Conservation (phyloP, 2,329 filamentous ascomycete genomes). For the Akanthomyces uredinophilus region DNA sequence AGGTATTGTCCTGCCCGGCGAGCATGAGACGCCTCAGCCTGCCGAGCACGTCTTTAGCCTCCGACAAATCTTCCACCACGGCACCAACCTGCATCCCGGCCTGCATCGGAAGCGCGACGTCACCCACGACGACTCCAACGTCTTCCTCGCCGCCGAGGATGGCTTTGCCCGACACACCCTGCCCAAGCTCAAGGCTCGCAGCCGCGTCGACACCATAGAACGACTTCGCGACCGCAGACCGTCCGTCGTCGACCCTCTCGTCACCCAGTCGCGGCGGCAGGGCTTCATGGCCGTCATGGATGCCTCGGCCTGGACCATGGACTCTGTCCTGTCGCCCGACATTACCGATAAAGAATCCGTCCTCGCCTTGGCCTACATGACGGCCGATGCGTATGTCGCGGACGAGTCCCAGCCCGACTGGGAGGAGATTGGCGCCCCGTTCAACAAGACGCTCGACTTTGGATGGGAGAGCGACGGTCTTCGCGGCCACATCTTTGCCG, state of each 20-base stretch:
- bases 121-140: conserved; percentile 41
- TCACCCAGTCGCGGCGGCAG: conserved; percentile 64
- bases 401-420: conserved; percentile 69
- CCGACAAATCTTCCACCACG: conserved; percentile 90
- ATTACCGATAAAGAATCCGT: conserved; percentile 81
- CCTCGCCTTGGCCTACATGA: conserved; percentile 79
- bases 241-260: conserved; percentile 70
- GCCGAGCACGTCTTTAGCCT: conserved; percentile 61
- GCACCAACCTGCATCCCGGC: conserved; percentile 69
- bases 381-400: conserved; percentile 81
- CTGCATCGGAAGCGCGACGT: conserved; percentile 77
- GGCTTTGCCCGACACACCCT: conserved; percentile 47
- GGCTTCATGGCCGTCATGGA: conserved; percentile 61
- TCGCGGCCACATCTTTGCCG: conserved; percentile 86
- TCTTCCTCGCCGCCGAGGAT: conserved; percentile 60
- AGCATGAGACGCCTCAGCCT: conserved; percentile 39
- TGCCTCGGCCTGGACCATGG: conserved; percentile 74
- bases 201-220: conserved; percentile 65
- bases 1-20: conserved; percentile 34
- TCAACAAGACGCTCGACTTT: conserved; percentile 84
- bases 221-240: conserved; percentile 74
- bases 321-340: conserved; percentile 74
- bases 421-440: conserved; percentile 72
- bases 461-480: conserved; percentile 89
- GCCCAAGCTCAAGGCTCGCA: conserved; percentile 55